A percentile compares a stretch with the other conserved stretches of the same genome.
phyloP scores from a whole-genome alignment of 441 rosid species.

The Croton setiger region DNA sequence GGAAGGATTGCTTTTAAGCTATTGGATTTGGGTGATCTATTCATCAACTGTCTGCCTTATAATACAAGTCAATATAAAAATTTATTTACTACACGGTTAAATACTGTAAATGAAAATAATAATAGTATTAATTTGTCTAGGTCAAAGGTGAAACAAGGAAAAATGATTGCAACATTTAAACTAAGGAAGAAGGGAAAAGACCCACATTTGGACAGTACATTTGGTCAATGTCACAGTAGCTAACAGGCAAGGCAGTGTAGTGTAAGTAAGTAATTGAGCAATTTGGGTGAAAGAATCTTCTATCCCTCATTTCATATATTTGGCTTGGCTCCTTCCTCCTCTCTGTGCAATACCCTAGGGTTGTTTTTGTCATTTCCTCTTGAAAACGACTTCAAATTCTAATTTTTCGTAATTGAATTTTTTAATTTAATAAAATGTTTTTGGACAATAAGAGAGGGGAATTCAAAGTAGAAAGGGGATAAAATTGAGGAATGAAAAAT shows the following conservation, averaged over 20 bases:
- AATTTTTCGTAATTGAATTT: too few relatives aligned
- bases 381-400: too few relatives aligned
- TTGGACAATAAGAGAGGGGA: too few relatives aligned
- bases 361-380: too few relatives aligned
- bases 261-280: background rate
- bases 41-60: background rate
- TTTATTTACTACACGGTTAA: background rate
- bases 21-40: background rate
- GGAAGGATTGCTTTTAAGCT: conserved; percentile 2
- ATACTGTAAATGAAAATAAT: too few relatives aligned
- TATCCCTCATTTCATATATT: too few relatives aligned
- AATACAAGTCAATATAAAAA: background rate
- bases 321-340: too few relatives aligned
- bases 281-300: conserved; percentile 3
- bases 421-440: too few relatives aligned
- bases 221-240: background rate
- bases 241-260: background rate
- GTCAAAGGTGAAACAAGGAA: background rate
- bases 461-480: too few relatives aligned
- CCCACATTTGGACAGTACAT: background rate
- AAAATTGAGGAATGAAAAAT: background rate
- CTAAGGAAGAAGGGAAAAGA: background rate
- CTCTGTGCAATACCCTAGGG: too few relatives aligned
- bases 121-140: background rate
- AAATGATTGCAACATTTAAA: conserved; percentile 15